Conservation (phyloP, 768 basidiomycete genomes). For the Psilocybe tampanensis region DNA sequence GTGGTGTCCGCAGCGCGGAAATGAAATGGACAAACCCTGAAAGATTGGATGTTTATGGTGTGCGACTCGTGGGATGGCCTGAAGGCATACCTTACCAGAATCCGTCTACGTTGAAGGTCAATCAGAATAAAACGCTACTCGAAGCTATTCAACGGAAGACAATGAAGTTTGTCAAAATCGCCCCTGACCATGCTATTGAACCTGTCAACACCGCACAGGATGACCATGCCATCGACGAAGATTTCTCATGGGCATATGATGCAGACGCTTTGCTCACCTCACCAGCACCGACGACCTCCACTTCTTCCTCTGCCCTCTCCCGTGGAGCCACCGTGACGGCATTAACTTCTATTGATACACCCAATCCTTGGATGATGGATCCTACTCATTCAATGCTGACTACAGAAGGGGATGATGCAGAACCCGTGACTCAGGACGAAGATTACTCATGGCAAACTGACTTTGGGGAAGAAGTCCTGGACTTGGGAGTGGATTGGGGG, state of each 20-base stretch:
- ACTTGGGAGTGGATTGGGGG: slow-evolving; percentile 15
- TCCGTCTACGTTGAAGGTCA: slow-evolving; percentile 57
- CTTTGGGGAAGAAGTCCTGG: slow-evolving; percentile 11
- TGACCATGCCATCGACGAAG: slow-evolving; percentile 26
- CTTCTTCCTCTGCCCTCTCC: background rate
- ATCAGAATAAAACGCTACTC: slow-evolving; percentile 56
- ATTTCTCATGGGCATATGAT: slow-evolving; percentile 49
- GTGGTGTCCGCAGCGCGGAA: slow-evolving; percentile 65
- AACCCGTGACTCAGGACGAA: slow-evolving; percentile 16
- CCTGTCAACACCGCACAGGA: background rate
- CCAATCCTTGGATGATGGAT: slow-evolving; percentile 12
- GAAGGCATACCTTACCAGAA: slow-evolving; percentile 57
- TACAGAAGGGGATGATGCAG: slow-evolving; percentile 7
- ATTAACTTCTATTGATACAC: slow-evolving; percentile 2
- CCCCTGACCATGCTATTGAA: background rate
- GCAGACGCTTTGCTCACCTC: slow-evolving; percentile 27
- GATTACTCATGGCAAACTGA: slow-evolving; percentile 22
- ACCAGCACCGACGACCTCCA: background rate
- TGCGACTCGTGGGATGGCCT: slow-evolving; percentile 69
- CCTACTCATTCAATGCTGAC: background rate
- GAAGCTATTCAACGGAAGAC: slow-evolving; percentile 50
- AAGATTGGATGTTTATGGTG: slow-evolving; percentile 55
- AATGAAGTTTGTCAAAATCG: slow-evolving; percentile 47
- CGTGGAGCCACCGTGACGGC: background rate
- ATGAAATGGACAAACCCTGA: slow-evolving; percentile 79